These are phyloP conservation scores for Raphidocelis subcapitata DNA, from an alignment of 139 green algal genomes.

Conservation along the genomic window DNA sequence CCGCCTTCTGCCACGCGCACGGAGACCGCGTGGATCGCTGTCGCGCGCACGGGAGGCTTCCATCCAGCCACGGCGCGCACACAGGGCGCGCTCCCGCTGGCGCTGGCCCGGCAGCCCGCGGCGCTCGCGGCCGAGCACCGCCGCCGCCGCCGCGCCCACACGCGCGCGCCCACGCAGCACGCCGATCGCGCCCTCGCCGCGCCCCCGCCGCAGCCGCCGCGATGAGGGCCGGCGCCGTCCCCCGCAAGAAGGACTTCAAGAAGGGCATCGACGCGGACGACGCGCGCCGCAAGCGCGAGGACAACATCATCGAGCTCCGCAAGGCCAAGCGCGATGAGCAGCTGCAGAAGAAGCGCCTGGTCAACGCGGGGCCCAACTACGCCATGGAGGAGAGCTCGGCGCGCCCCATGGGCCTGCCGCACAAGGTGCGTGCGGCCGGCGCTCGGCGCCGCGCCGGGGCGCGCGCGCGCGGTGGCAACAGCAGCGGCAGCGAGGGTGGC, in stretches of 20 bases:
- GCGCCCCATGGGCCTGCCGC: conserved; percentile 10
- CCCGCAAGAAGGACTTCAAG: conserved; percentile 68
- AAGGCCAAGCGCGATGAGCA: conserved; percentile 98
- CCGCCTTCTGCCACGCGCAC: too few relatives aligned
- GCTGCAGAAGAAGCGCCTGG: conserved; percentile 95
- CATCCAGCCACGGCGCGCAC: too few relatives aligned
- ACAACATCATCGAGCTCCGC: conserved; percentile 95
- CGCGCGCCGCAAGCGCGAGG: conserved; percentile 90
- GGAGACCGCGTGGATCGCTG: too few relatives aligned
- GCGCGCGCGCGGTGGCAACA: not conserved
- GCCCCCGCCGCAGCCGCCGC: not conserved
- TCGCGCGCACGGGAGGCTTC: too few relatives aligned
- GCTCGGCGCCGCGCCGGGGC: too few relatives aligned
- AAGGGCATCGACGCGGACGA: conserved; percentile 94
- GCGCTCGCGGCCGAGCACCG: too few relatives aligned
- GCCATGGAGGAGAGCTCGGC: conserved; percentile 50
- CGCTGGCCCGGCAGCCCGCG: too few relatives aligned
- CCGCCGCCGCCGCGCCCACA: too few relatives aligned
- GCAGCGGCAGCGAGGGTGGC: too few relatives aligned
- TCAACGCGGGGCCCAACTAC: conserved; percentile 47
- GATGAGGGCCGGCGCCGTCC: conserved; percentile 26
- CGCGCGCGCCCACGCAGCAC: not conserved
- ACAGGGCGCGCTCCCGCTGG: too few relatives aligned
- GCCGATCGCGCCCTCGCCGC: not conserved
- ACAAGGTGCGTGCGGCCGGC: conserved; percentile 10